Evolutionary conservation across 2,329 filamentous ascomycete genomes (phyloP), one percentile per base, ranked within the genome.

Genomic region (Dactylonectria macrodidyma): DNA sequence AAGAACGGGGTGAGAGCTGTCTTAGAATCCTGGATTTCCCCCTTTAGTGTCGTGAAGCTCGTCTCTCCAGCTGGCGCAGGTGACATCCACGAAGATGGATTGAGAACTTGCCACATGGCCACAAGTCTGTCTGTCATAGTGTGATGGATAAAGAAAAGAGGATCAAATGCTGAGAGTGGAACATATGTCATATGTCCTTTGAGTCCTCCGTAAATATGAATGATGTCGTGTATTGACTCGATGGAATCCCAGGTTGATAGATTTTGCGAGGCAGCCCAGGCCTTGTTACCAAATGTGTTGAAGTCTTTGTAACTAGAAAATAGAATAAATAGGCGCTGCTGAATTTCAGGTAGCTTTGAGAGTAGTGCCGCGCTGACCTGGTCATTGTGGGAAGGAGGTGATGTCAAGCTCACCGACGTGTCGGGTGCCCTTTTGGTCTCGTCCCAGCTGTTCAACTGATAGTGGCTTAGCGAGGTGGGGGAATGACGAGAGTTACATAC

Each of bases 81-180:
- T 24, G 85, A 81, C 5, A 94, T 87, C 82, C 91, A 95, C 33
- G 87, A 87, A 22, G 89, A 82, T 0, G 92, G 92, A 70, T 96
- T 88, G 14, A 96, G 79, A 1, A 86, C 84, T 81, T 96, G 93
- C 93, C 93, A 96, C 68, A 97, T 87, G 36, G 93, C 89, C 69
- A 94, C 89, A 33, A 93, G 80, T 3, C 94, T 89, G 76, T 97
- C 94, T 8, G 94, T 87, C 79, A 93, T 95, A 69, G 85, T 83
- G 74, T 95, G 93, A 75, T 95, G 93, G 9, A 95, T 81, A 81
- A 92, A 93, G 80, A 95, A 95, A 12, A 93, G 82, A 0, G 93
- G 93, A 76, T 97, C 94, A 77, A 94, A 97, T 0, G 92, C 88
- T 2, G 93, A 92, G 73, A 92, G 92, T 19, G 90, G 89, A 36